Evolutionary conservation across 2,329 filamentous ascomycete species (phyloP).

Genomic region (Hypoxylon sp.): DNA sequence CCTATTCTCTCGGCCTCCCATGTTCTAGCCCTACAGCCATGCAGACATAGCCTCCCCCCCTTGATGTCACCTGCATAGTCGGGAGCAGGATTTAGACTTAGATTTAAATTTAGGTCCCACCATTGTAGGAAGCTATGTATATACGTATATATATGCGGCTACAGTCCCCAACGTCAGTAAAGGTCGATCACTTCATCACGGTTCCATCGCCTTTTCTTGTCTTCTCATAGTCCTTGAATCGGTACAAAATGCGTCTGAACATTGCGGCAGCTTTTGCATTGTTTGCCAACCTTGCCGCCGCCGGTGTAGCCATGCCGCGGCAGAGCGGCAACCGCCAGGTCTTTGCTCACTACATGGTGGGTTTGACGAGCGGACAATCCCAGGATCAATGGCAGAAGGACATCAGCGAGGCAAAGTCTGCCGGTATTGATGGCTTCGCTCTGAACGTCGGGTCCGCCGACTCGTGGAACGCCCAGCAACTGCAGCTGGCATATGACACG

Average conservation of each 20-base stretch:
- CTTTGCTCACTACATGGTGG: conserved; percentile 53
- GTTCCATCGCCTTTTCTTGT: conserved; percentile 9
- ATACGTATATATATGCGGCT: conserved; percentile 18
- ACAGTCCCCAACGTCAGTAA: neutral
- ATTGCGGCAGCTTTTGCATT: conserved; percentile 32
- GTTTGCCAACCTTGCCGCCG: conserved; percentile 35
- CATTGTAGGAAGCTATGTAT: conserved; percentile 6
- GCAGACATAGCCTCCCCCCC: conserved; percentile 19
- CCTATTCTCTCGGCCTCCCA: conserved; percentile 12
- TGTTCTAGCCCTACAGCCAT: conserved; percentile 23
- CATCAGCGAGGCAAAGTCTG: conserved; percentile 48
- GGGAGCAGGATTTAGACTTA: conserved; percentile 37
- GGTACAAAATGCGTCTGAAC: conserved; percentile 43
- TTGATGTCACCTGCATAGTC: conserved; percentile 19
- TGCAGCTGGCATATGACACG: conserved; percentile 54
- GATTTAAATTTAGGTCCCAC: conserved; percentile 25
- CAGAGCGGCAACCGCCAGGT: conserved; percentile 41
- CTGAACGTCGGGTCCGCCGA: conserved; percentile 49
- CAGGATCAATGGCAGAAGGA: conserved; percentile 50
- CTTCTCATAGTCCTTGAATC: conserved; percentile 4
- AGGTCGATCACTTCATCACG: conserved; percentile 27
- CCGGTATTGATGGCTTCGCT: conserved; percentile 52
- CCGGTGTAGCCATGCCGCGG: conserved; percentile 28
- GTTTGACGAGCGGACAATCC: conserved; percentile 49
- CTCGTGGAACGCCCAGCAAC: conserved; percentile 48